These are phyloP conservation scores for Phytopythium cucurbitacearum DNA, from an alignment of 352 stramenopile species.

Conservation along the genomic window DNA sequence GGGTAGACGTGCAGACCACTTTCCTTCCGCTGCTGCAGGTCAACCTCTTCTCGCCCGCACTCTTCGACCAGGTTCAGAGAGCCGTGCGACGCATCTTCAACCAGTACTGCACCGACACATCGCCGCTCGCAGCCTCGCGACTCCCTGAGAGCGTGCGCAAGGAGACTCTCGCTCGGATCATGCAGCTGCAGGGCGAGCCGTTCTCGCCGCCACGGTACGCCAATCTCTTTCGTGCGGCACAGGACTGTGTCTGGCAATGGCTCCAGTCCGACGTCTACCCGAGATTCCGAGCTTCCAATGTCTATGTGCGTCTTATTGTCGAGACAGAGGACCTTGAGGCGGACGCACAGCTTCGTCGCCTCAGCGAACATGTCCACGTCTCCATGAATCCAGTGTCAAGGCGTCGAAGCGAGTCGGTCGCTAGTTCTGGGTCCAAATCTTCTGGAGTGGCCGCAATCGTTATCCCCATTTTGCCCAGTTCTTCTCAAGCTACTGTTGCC, in stretches of 20 bases:
- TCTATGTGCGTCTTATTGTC: slow-evolving; percentile 67
- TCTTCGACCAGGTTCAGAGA: slow-evolving; percentile 69
- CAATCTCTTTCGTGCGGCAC: slow-evolving; percentile 59
- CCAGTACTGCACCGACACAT: slow-evolving; percentile 42
- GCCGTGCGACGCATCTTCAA: slow-evolving; percentile 68
- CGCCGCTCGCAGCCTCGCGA: slow-evolving; percentile 17
- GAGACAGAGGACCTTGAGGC: slow-evolving; percentile 69
- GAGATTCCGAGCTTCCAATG: slow-evolving; percentile 47
- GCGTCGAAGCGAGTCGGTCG: too few relatives aligned
- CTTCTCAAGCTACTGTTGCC: too few relatives aligned
- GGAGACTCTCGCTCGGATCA: slow-evolving; percentile 59
- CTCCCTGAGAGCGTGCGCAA: slow-evolving; percentile 51
- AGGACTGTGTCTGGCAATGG: slow-evolving; percentile 73
- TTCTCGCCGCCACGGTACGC: slow-evolving; percentile 71
- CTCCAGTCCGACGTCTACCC: slow-evolving; percentile 57
- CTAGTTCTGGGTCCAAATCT: too few relatives aligned
- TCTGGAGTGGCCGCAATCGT: background rate
- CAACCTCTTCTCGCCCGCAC: slow-evolving; percentile 53
- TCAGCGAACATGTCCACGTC: slow-evolving; percentile 60
- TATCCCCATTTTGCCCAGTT: background rate
- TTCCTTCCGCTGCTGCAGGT: slow-evolving; percentile 70
- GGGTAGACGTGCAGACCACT: slow-evolving; percentile 65
- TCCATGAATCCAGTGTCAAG: slow-evolving; percentile 12
- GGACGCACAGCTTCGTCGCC: slow-evolving; percentile 48
- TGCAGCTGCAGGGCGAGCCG: slow-evolving; percentile 66